phyloP scores from a whole-genome alignment of 2,329 filamentous ascomycete species.

The Rugonectria rugulosa region DNA sequence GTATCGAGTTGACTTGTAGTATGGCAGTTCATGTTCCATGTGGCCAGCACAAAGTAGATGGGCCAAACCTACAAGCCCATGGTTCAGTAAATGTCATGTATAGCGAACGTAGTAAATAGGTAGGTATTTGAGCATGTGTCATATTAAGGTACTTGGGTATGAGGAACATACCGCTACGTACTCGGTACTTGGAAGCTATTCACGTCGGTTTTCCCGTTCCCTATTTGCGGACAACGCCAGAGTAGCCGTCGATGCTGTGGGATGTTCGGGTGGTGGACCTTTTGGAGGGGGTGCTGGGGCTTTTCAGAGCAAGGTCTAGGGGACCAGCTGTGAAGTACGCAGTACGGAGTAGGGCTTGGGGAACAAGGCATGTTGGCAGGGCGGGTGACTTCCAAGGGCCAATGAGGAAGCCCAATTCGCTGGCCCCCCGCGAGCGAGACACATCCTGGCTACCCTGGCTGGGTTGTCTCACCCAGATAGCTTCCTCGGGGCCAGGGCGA shows the following conservation, averaged over 20 bases:
- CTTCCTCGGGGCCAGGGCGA: background rate
- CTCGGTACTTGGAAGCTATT: background rate
- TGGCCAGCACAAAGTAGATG: too few species aligned
- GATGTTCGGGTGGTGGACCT: conserved; percentile 11
- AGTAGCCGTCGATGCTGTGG: background rate
- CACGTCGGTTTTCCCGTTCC: background rate
- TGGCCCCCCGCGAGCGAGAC: too few species aligned
- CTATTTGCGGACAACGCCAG: background rate
- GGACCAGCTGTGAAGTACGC: conserved; percentile 6
- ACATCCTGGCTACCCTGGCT: conserved; percentile 8
- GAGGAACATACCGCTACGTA: too few species aligned
- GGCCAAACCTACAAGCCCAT: conserved; percentile 8
- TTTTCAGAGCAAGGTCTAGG: background rate
- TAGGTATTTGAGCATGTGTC: background rate
- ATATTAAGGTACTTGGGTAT: too few species aligned
- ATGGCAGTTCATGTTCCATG: conserved; percentile 14
- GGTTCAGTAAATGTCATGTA: background rate
- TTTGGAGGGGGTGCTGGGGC: background rate
- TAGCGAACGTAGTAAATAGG: background rate
- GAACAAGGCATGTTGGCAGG: background rate
- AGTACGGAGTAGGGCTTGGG: background rate
- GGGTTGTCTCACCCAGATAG: background rate
- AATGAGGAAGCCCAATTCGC: conserved; percentile 18
- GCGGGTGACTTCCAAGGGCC: conserved; percentile 15
- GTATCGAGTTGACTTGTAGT: background rate